Evolutionary conservation across 306 rosid species (phyloP).

Genomic region (Dryas alaskensis): DNA sequence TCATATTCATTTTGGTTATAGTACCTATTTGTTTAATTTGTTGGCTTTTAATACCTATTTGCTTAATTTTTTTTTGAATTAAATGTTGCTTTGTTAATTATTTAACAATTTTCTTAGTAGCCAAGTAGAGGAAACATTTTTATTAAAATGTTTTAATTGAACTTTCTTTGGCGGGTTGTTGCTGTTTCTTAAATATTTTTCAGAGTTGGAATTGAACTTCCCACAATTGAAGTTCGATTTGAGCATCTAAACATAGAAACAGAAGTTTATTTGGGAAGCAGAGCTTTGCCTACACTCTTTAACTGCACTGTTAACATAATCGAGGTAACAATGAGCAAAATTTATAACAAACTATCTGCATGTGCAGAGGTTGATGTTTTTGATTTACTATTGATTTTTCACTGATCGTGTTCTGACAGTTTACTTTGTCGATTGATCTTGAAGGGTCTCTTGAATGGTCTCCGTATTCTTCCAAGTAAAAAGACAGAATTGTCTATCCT

Average conservation of each 20-base stretch:
- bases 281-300: slow-evolving; percentile 29
- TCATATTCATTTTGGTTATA: too few relatives aligned
- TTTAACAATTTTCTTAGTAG: background rate
- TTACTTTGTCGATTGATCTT: slow-evolving; percentile 3
- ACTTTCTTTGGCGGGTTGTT: background rate
- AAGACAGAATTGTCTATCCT: slow-evolving; percentile 35
- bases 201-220: slow-evolving; percentile 62
- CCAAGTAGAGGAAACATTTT: background rate
- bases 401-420: slow-evolving; percentile 10
- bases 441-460: slow-evolving; percentile 30
- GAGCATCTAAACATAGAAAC: slow-evolving; percentile 52
- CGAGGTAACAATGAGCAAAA: slow-evolving; percentile 21
- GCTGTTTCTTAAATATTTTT: background rate
- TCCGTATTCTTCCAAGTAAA: slow-evolving; percentile 32
- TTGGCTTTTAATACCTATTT: background rate
- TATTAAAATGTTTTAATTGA: background rate
- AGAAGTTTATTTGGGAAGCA: slow-evolving; percentile 43
- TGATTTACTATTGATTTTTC: slow-evolving; percentile 13
- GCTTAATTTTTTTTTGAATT: too few relatives aligned
- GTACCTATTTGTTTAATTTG: background rate
- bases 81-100: background rate
- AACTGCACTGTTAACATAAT: slow-evolving; percentile 12
- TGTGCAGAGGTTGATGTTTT: slow-evolving; percentile 6
- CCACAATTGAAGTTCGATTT: slow-evolving; percentile 56
- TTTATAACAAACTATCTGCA: slow-evolving; percentile 1